Evolutionary conservation across 371 early-diverging fungal species (phyloP), one percentile per base, ranked within the genome.

Genomic region (Capniomyces stellatus): DNA sequence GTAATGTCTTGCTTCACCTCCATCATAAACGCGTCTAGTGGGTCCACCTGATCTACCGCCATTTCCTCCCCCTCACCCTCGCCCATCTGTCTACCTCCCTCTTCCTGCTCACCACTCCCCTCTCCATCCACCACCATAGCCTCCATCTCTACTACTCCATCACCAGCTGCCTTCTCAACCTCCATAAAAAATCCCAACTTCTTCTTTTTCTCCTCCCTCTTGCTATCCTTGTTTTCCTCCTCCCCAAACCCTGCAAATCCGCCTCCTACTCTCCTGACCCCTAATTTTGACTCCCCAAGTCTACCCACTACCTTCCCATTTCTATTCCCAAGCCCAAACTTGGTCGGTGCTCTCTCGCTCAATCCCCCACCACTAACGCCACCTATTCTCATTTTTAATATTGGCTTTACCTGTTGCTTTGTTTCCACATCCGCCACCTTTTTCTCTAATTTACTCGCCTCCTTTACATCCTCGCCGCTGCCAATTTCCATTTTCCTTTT

Each of bases 1-100:
- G 43, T 54, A 51, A 15, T 39, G 59, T 47, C 27, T n/a, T 68
- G 71, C 43, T 55, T 57, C 0, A 76, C 72, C 1, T 66, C 64
- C 70, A 75, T 71, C 42, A 75, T 75, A 52, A 65, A 68, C 31
- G 65, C 51, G 2, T 76, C 80, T 13, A 79, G 52, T 30, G 67
- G 42, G 29, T 70, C 71, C 1, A 46, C 44, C 23, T 63, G 66
- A 24, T 54, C 39, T 2, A 56, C 54, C 19, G 24, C 29, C 28
- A 43, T 21, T 47, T 44, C 42, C 25, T 23, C 19, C 13, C 24
- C 31, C 35, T 35, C n/a, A n/a, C n/a, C 35, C 35, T 35, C 15
- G 10, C 15, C 35, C 35, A 10, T 35, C 35, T 35, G 10, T 15
- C 15, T 35, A 6, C 15, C 35, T 35, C 15, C 15, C 35, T 35